Conservation (phyloP, 2,329 filamentous ascomycete genomes). For the Alternaria dauci region DNA sequence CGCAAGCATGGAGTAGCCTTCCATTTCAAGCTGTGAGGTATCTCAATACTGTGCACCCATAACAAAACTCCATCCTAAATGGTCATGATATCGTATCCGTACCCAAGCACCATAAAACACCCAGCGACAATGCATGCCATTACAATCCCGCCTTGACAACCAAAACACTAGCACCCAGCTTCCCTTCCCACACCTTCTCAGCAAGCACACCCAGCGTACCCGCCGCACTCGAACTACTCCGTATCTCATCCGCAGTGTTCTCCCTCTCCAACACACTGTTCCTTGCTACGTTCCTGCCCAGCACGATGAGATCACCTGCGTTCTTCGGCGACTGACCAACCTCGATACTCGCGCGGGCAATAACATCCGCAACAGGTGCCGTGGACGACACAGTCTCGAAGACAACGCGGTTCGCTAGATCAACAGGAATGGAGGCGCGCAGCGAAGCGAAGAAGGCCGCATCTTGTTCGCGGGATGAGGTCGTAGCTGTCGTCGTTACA, state of each 20-base stretch:
- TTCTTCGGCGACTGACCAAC: slow-evolving; percentile 69
- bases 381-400: slow-evolving; percentile 60
- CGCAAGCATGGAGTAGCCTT: slow-evolving; percentile 3
- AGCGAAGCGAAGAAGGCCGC: slow-evolving; percentile 65
- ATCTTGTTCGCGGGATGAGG: slow-evolving; percentile 54
- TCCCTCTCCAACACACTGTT: slow-evolving; percentile 33
- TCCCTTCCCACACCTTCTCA: slow-evolving; percentile 66
- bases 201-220: slow-evolving; percentile 67
- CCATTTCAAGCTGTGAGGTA: background rate
- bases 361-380: slow-evolving; percentile 53
- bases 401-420: slow-evolving; percentile 63
- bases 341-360: slow-evolving; percentile 65
- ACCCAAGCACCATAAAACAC: background rate
- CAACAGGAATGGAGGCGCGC: slow-evolving; percentile 62
- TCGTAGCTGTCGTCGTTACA: slow-evolving; percentile 13
- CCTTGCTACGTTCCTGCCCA: slow-evolving; percentile 62
- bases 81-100: background rate
- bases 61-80: background rate
- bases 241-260: slow-evolving; percentile 52
- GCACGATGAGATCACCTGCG: slow-evolving; percentile 74
- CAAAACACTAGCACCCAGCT: slow-evolving; percentile 72
- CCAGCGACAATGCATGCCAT: background rate
- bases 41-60: background rate
- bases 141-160: slow-evolving; percentile 68
- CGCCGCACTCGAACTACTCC: slow-evolving; percentile 38